Base-by-base conservation (phyloP, 805 yeast genomes). In the Huiozyma sinensis region DNA sequence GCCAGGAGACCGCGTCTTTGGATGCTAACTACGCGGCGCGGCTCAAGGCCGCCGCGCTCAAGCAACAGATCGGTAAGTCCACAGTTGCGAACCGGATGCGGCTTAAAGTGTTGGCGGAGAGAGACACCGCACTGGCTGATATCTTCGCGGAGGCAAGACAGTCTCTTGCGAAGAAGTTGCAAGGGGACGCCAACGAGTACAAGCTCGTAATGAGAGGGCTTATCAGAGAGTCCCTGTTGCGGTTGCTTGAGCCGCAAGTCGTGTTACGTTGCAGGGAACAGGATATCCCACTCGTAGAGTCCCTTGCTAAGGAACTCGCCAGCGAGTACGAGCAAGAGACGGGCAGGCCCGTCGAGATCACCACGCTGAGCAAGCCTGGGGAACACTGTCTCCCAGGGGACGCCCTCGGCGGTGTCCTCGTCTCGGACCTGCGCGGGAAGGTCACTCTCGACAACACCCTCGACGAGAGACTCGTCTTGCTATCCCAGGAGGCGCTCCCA, bases 81-180 rank as follows among this genome's bases (percentile, higher is more conserved):
- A 90, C 95, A 44, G 83, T 92, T 61, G 88, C 90, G 51, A 92
- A 92, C 74, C 88, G 92, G 71, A 85, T 95, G 52, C 82, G 98
- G 69, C 81, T 92, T 63, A 83, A 88, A 70, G 80, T 90, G 33
- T 77, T 92, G 54, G 74, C 83, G 12, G 85, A 95, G 44, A 86
- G 89, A 61, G 95, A 90, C 60, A 79, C 80, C 54, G 78, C 86
- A 10, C 70, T 92, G 55, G 78, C 77, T 50, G 79, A 73, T 17
- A 79, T 92, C 50, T 84, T 89, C 55, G 81, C 77, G 44, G 75
- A 69, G 9, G 83, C 97, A 27, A 77, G 76, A 52, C 58, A 59
- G 34, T 74, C 81, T 58, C 75, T 92, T 67, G 24, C 33, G 17
- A 72, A 72, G 56, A 64, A 69, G 46, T 65, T 83, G 51, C 47